Conservation (phyloP, 2,329 filamentous ascomycete species). For the Phialophora tarda region DNA sequence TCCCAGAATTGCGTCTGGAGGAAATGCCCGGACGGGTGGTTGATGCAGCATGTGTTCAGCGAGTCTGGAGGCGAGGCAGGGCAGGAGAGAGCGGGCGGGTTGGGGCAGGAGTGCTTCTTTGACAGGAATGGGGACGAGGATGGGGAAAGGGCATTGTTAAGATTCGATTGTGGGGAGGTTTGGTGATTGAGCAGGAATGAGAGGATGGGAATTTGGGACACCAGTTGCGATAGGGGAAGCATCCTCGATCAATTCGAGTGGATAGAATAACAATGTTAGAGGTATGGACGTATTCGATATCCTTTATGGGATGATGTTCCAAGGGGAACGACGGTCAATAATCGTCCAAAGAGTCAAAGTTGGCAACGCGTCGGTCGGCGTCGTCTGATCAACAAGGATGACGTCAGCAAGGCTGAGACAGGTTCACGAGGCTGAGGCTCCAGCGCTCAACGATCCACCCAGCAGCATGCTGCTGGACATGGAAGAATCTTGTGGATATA, state of each 20-base stretch:
- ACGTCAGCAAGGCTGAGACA: conserved; percentile 24
- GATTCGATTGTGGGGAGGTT: not conserved
- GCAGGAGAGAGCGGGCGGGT: conserved; percentile 34
- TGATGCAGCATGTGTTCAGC: conserved; percentile 73
- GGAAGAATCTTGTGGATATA: conserved; percentile 35
- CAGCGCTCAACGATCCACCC: not conserved
- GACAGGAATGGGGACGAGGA: not conserved
- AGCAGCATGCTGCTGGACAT: not conserved
- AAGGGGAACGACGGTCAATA: too few relatives aligned
- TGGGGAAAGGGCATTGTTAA: not conserved
- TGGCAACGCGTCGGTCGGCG: not conserved
- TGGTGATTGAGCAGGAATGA: conserved; percentile 22
- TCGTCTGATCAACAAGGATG: conserved; percentile 17
- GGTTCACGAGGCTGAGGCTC: conserved; percentile 12
- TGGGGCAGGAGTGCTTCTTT: conserved; percentile 21
- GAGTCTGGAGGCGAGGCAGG: conserved; percentile 26
- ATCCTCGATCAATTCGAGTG: not conserved
- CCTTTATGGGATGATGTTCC: not conserved
- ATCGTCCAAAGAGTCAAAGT: not conserved
- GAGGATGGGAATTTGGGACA: conserved; percentile 28
- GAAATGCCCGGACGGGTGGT: conserved; percentile 71
- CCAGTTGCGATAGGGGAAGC: conserved; percentile 11
- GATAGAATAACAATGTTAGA: not conserved
- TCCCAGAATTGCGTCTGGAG: conserved; percentile 83
- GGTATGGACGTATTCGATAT: not conserved